Conservation (phyloP, 306 rosid genomes). For the Prunus mongolica region DNA sequence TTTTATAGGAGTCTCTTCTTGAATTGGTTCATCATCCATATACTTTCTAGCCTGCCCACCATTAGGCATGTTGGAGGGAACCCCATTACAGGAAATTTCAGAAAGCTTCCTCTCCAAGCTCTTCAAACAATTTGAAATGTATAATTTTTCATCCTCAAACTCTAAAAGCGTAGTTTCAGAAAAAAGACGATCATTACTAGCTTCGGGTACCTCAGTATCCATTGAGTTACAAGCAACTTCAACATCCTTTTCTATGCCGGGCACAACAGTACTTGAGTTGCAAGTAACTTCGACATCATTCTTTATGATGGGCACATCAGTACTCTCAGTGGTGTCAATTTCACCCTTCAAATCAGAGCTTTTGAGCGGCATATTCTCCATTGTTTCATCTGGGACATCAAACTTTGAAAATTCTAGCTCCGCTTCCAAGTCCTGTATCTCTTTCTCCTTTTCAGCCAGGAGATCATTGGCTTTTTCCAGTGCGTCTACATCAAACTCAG, state of each 20-base stretch:
- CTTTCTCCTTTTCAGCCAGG: slow-evolving; percentile 72
- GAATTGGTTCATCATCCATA: slow-evolving; percentile 23
- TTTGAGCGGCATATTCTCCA: slow-evolving; percentile 10
- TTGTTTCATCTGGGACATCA: slow-evolving; percentile 25
- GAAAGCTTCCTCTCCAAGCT: slow-evolving; percentile 58
- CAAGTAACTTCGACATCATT: slow-evolving; percentile 12
- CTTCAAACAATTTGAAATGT: slow-evolving; percentile 54
- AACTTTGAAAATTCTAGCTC: slow-evolving; percentile 60
- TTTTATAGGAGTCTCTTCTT: slow-evolving; percentile 28
- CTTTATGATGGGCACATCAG: slow-evolving; percentile 17
- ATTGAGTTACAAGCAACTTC: slow-evolving; percentile 25
- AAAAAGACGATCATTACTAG: slow-evolving; percentile 25
- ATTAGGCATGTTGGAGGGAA: slow-evolving; percentile 19
- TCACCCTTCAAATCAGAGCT: slow-evolving; percentile 32
- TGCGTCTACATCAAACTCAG: slow-evolving; percentile 83
- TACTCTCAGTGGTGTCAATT: slow-evolving; percentile 20
- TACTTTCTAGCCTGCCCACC: slow-evolving; percentile 29
- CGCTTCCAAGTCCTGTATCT: slow-evolving; percentile 75
- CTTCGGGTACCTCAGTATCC: slow-evolving; percentile 25
- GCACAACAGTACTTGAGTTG: slow-evolving; percentile 21
- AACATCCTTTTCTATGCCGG: slow-evolving; percentile 12
- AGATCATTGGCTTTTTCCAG: slow-evolving; percentile 74
- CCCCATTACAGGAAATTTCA: slow-evolving; percentile 23
- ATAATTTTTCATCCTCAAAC: slow-evolving; percentile 65
- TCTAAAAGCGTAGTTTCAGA: slow-evolving; percentile 36